Base-by-base conservation (phyloP, 495 filamentous ascomycete species). In the Melanomma pulvis-pyrius region DNA sequence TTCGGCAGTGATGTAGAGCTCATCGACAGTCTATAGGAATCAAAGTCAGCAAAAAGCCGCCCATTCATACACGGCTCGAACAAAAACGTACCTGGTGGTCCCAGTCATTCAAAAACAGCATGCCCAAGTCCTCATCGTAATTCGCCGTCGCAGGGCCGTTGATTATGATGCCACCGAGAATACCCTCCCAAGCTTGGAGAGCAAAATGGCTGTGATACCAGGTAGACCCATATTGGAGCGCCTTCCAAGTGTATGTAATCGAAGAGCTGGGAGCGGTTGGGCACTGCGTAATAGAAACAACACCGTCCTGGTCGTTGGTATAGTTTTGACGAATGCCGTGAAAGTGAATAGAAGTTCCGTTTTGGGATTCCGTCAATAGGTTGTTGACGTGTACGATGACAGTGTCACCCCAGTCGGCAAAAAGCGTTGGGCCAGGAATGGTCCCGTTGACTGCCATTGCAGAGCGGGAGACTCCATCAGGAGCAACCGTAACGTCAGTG, bases 61-160 rank as follows among this genome's bases (percentile, higher is more conserved):
- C 29, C 13, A 1, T 15, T 1, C 25, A 22, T 2, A 6, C 53
- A 39, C 19, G 30, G 53, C 34, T 13, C 19, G 39, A n/a, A 30
- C 13, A 22, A 7, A n/a, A 19, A 48, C 36, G 13, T 25, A 61
- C 46, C 26, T 19, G 36, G 65, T 83, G 81, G 32, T 68, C 60
- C 75, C 81, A 85, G 65, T 86, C 84, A 28, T 73, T 78, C 32
- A 87, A 67, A 47, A 82, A 65, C 46, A 84, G 68, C 1, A 75
- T 65, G 29, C 81, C 84, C 1, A 82, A 73, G 63, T 85, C 83
- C 48, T 79, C 77, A 56, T 85, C 81, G 55, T 83, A 84, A 59
- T 80, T 74, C 28, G 76, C 79, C n/a, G 77, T 79, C 3, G 78
- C 73, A 3, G 83, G 82, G 13, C 82, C 82, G 30, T 77, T 74